Evolutionary conservation across 805 yeast genomes (phyloP).

Genomic region (Starmerella stigmatis): DNA sequence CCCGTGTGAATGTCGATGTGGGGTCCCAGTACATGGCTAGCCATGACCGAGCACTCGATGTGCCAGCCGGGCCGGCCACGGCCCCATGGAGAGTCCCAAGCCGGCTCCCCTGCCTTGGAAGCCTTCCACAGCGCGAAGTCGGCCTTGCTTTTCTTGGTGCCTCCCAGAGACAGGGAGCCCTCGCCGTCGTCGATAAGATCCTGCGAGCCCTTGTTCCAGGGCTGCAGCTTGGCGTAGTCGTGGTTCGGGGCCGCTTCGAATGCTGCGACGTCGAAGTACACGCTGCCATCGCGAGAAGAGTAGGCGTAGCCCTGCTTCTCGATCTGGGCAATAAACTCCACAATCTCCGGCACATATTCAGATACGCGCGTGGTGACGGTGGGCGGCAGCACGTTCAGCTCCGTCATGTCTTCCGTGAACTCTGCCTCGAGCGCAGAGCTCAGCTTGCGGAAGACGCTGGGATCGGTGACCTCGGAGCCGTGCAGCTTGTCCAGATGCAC

Average conservation of each 20-base stretch:
- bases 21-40: conserved; percentile 73
- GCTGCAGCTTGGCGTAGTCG: conserved; percentile 89
- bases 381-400: conserved; percentile 75
- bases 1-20: conserved; percentile 92
- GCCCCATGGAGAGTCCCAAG: conserved; percentile 96
- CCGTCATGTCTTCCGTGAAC: conserved; percentile 75
- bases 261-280: conserved; percentile 81
- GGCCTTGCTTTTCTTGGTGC: conserved; percentile 54
- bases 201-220: conserved; percentile 90
- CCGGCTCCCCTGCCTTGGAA: conserved; percentile 94
- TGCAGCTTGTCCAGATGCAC: conserved; percentile 58
- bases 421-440: conserved; percentile 85
- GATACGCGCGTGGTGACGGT: conserved; percentile 86
- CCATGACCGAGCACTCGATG: conserved; percentile 98
- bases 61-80: conserved; percentile 99
- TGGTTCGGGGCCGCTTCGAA: conserved; percentile 68
- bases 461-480: conserved; percentile 75
- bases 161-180: conserved; percentile 58
- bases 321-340: conserved; percentile 64
- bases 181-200: conserved; percentile 89
- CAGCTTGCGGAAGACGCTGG: conserved; percentile 65
- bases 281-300: conserved; percentile 76
- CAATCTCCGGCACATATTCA: conserved; percentile 89
- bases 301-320: conserved; percentile 77
- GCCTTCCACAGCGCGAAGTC: conserved; percentile 97